Evolutionary conservation across 208 protist species (phyloP), one percentile per base, ranked within the genome.

Genomic region (Leptomonas seymouri): DNA sequence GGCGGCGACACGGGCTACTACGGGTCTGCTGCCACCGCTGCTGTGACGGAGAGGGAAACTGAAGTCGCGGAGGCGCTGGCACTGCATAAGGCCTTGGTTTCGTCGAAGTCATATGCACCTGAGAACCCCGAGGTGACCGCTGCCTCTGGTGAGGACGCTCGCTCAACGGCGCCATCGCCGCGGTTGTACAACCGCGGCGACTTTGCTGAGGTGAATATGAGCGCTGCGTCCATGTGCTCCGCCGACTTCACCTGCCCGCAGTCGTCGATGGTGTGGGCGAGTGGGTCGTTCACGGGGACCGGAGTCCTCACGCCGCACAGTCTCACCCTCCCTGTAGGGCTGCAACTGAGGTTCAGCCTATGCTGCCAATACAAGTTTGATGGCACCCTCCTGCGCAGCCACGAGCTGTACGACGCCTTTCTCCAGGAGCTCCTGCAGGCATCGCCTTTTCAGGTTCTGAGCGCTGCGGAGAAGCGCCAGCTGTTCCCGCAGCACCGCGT

Each of bases 361-460:
- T 97, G 89, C 63, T 97, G 92, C 61, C 78, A 78, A 2, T 97
- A 97, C 76, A 67, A 74, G 28, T 97, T 87, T 59, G 68, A 90
- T 54, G 87, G 89, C 21, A 56, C 51, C 2, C 51, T 93, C 53
- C 81, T 97, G 59, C 84, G 82, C 12, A 76, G 81, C 53, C 63
- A 42, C 3, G 78, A 49, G n/a, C 48, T 89, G 42, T 97, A 95
- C 67, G 81, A 90, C 54, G 36, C 45, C 14, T 93, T 97, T 56
- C 74, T 97, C 0, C 54, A 78, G 6, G 77, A 76, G 27, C 81
- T 97, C n/a, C 75, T 97, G 30, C 78, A 88, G 51, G 79, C 89
- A 34, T 89, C 92, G 27, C 92, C 92, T 3, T 93, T 97, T 65
- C 86, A 91, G 27, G 76, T 86, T 21, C 66, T 94, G 25, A 82